Conservation (phyloP, 768 basidiomycete species). For the Lyophyllum semitale region DNA sequence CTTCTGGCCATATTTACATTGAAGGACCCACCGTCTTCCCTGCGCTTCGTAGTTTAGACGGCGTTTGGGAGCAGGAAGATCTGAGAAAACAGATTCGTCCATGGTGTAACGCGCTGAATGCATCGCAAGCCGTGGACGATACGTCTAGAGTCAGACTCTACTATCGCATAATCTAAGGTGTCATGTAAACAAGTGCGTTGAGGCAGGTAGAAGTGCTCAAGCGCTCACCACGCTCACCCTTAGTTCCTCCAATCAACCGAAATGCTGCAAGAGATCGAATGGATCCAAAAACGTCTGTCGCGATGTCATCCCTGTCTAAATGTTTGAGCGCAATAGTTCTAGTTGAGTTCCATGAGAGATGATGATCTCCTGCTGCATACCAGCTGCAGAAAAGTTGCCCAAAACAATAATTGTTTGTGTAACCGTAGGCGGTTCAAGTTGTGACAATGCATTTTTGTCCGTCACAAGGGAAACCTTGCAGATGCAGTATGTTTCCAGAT, state of each 20-base stretch:
- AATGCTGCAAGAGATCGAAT: constrained; percentile 90
- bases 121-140: constrained; percentile 92
- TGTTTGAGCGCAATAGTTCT: constrained; percentile 87
- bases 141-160: constrained; percentile 98
- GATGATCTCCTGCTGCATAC: constrained; percentile 91
- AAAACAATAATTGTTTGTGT: constrained; percentile 86
- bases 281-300: constrained; percentile 89
- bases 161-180: constrained; percentile 91
- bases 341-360: constrained; percentile 89
- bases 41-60: constrained; percentile 95
- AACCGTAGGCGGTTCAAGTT: constrained; percentile 85
- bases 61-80: constrained; percentile 97
- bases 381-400: constrained; percentile 95
- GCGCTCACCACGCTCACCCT: no score
- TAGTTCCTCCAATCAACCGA: constrained; percentile 93
- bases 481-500: no score
- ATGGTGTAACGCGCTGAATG: constrained; percentile 87
- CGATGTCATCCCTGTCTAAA: constrained; percentile 85
- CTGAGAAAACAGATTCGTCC: constrained; percentile 94
- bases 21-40: constrained; percentile 71
- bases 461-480: no score
- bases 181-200: constrained; percentile 37
- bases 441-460: constrained; percentile 97
- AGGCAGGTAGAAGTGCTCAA: constrained; percentile 56
- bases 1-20: neutral